phyloP scores from a whole-genome alignment of 1,139 yeast species.

The Zygoascus hellenicus region DNA sequence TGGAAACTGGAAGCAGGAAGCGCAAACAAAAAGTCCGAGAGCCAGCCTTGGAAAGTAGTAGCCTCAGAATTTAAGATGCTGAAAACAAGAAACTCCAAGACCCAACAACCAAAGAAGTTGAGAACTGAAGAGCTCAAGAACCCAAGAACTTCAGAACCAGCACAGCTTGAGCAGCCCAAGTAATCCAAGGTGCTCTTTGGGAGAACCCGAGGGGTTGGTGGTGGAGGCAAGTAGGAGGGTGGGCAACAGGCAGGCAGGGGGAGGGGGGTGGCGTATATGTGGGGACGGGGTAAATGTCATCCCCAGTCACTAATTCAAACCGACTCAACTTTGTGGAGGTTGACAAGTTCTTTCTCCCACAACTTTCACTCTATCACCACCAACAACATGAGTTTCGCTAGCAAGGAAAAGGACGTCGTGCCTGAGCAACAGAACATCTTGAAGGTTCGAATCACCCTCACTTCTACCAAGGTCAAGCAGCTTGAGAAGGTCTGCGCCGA shows the following conservation, averaged over 20 bases:
- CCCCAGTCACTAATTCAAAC: conserved; percentile 10
- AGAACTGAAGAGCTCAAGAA: no score
- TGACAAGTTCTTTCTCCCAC: conserved; percentile 6
- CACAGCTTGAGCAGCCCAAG: no score
- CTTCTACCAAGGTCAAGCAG: conserved; percentile 98
- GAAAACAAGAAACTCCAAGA: no score
- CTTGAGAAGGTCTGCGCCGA: conserved; percentile 86
- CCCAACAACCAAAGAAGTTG: no score
- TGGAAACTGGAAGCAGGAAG: no score
- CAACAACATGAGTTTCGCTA: conserved; percentile 32
- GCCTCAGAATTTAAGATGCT: no score
- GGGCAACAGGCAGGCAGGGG: no score
- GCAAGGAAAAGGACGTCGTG: conserved; percentile 65
- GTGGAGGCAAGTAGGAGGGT: background rate
- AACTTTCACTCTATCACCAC: conserved; percentile 2
- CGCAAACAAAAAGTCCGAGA: no score
- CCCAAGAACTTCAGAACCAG: no score
- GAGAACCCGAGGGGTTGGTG: background rate
- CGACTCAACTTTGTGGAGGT: conserved; percentile 9
- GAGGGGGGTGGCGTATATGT: background rate
- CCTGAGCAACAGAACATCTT: conserved; percentile 80
- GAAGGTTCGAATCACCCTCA: conserved; percentile 99
- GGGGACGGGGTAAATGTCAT: conserved; percentile 5
- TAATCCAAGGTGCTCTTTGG: no score
- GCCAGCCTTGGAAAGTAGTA: no score